Conservation (phyloP, 1,139 yeast genomes). For the Candida smagusa region DNA sequence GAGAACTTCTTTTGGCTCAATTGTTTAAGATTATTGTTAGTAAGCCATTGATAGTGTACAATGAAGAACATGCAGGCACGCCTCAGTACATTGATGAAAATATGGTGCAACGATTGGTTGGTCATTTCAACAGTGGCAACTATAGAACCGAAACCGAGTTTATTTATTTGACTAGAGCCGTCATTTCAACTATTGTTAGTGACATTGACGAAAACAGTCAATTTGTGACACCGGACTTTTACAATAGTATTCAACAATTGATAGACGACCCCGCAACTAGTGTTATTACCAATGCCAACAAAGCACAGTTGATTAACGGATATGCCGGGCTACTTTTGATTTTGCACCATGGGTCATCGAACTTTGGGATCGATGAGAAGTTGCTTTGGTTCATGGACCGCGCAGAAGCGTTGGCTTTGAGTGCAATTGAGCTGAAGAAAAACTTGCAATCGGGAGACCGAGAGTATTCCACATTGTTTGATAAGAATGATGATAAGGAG, state of each 20-base stretch:
- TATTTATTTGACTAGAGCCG: conserved; percentile 39
- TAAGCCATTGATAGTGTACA: conserved; percentile 37
- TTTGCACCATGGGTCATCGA: conserved; percentile 47
- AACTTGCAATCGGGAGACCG: conserved; percentile 41
- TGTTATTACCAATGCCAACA: conserved; percentile 35
- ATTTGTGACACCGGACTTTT: conserved; percentile 39
- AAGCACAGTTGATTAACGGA: conserved; percentile 43
- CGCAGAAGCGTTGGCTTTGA: conserved; percentile 42
- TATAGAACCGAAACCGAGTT: conserved; percentile 44
- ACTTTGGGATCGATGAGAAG: conserved; percentile 48
- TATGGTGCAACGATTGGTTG: conserved; percentile 32
- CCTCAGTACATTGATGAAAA: conserved; percentile 35
- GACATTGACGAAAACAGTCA: conserved; percentile 53
- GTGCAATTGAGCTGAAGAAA: conserved; percentile 31
- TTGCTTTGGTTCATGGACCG: conserved; percentile 42
- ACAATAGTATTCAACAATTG: conserved; percentile 30
- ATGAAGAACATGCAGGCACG: conserved; percentile 36
- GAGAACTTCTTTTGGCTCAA: conserved; percentile 52
- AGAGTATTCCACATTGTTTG: conserved; percentile 42
- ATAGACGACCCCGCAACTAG: conserved; percentile 32
- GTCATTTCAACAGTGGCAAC: conserved; percentile 28
- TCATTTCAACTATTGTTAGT: conserved; percentile 41
- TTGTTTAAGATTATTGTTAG: conserved; percentile 45
- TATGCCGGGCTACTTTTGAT: conserved; percentile 42
- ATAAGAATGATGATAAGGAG: conserved; percentile 35